These are phyloP conservation scores for Pochonia chlamydosporia DNA, from an alignment of 2,329 filamentous ascomycete species.

Conservation along the genomic window DNA sequence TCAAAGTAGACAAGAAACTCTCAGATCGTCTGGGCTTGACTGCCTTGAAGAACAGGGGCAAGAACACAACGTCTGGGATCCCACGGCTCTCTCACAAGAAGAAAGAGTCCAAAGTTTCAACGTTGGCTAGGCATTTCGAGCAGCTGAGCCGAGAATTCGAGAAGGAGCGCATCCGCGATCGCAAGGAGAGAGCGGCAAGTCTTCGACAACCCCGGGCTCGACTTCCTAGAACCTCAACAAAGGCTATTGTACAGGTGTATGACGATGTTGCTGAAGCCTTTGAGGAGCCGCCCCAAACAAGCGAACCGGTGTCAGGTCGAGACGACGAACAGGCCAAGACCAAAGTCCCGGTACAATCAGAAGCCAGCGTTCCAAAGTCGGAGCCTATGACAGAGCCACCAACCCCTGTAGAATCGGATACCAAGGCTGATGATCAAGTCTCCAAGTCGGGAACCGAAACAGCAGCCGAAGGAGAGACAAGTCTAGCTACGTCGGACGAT, in stretches of 20 bases:
- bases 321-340: slow-evolving; percentile 11
- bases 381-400: slow-evolving; percentile 12
- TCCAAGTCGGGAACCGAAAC: slow-evolving; percentile 23
- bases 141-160: slow-evolving; percentile 95
- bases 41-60: slow-evolving; percentile 55
- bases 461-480: slow-evolving; percentile 21
- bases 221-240: slow-evolving; percentile 80
- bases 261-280: slow-evolving; percentile 90
- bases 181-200: slow-evolving; percentile 72
- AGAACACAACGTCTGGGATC: slow-evolving; percentile 67
- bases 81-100: slow-evolving; percentile 77
- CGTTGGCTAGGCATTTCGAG: slow-evolving; percentile 92
- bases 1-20: slow-evolving; percentile 67
- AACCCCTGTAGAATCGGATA: slow-evolving; percentile 16
- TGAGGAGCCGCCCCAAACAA: slow-evolving; percentile 64
- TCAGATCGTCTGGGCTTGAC: slow-evolving; percentile 65
- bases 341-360: slow-evolving; percentile 15
- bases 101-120: slow-evolving; percentile 75
- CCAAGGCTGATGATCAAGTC: slow-evolving; percentile 17
- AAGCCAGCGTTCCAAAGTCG: slow-evolving; percentile 14
- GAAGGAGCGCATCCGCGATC: slow-evolving; percentile 83
- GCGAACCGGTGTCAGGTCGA: slow-evolving; percentile 29
- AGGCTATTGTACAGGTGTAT: slow-evolving; percentile 93
- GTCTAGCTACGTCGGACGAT: slow-evolving; percentile 60
- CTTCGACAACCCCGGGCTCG: slow-evolving; percentile 71